phyloP scores from a whole-genome alignment of 768 basidiomycete genomes.

The Botryobasidium botryosum region DNA sequence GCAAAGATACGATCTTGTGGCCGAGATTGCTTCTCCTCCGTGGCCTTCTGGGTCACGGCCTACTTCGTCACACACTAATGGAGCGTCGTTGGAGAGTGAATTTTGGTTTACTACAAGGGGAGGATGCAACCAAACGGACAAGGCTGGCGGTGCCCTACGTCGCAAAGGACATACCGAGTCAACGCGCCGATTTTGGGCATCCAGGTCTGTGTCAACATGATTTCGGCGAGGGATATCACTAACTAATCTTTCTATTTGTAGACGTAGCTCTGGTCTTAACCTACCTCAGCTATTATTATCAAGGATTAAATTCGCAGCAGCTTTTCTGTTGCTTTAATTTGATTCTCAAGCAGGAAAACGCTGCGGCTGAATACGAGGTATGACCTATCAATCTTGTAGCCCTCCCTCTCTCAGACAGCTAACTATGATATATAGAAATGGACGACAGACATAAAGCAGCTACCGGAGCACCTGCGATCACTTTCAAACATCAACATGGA shows the following conservation, averaged over 20 bases:
- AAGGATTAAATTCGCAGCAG: constrained; percentile 27
- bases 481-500: neutral
- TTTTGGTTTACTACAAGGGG: constrained; percentile 3
- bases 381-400: neutral
- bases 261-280: constrained; percentile 32
- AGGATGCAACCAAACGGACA: constrained; percentile 14
- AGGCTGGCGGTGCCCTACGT: constrained; percentile 5
- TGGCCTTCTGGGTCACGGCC: constrained; percentile 2
- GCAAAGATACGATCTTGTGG: neutral
- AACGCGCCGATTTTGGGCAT: constrained; percentile 34
- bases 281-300: constrained; percentile 33
- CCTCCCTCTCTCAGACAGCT: no score
- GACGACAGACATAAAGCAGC: no score
- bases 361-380: constrained; percentile 23
- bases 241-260: no score
- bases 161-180: constrained; percentile 33
- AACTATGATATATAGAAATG: no score
- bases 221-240: no score
- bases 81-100: constrained; percentile 2
- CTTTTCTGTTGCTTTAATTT: constrained; percentile 23
- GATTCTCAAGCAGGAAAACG: constrained; percentile 27
- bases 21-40: constrained; percentile 1
- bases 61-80: neutral
- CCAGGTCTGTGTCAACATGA: no score
- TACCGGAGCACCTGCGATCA: no score